A percentile compares a stretch with the other conserved stretches of the same genome.
Evolutionary conservation across 139 green algal species (phyloP).

Genomic region (Chlorella vulgaris): DNA sequence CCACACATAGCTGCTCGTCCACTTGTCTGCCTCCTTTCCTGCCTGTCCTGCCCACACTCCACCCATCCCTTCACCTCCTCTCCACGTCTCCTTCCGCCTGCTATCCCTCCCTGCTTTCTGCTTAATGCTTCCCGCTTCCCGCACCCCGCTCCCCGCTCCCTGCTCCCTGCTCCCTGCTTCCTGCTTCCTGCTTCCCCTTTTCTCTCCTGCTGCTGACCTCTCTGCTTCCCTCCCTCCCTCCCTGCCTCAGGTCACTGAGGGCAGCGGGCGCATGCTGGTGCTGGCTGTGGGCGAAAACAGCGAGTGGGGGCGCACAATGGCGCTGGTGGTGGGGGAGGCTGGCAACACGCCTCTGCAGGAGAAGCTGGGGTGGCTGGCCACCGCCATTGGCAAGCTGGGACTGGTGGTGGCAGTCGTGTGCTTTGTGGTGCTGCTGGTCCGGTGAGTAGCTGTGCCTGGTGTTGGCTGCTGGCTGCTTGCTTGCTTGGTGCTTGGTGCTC

Average conservation of each 20-base stretch:
- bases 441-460: conserved; percentile 55
- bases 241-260: conserved; percentile 85
- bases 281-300: conserved; percentile 78
- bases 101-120: too few species aligned
- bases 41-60: too few species aligned
- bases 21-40: too few species aligned
- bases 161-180: too few species aligned
- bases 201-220: neutral
- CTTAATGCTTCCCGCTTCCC: too few species aligned
- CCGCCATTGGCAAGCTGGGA: conserved; percentile 94
- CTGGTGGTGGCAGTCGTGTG: conserved; percentile 86
- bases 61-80: too few species aligned
- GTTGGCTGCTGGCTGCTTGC: too few species aligned
- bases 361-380: conserved; percentile 85
- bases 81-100: too few species aligned
- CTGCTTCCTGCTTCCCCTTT: too few species aligned
- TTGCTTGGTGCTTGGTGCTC: too few species aligned
- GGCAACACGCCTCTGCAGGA: conserved; percentile 93
- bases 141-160: too few species aligned
- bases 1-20: too few species aligned
- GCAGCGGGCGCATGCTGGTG: conserved; percentile 78
- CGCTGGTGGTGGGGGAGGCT: conserved; percentile 77
- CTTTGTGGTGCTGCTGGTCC: conserved; percentile 92
- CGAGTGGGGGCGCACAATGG: conserved; percentile 92
- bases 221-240: neutral